phyloP scores from a whole-genome alignment of 352 stramenopile genomes.

The Pythium vanterpoolii region DNA sequence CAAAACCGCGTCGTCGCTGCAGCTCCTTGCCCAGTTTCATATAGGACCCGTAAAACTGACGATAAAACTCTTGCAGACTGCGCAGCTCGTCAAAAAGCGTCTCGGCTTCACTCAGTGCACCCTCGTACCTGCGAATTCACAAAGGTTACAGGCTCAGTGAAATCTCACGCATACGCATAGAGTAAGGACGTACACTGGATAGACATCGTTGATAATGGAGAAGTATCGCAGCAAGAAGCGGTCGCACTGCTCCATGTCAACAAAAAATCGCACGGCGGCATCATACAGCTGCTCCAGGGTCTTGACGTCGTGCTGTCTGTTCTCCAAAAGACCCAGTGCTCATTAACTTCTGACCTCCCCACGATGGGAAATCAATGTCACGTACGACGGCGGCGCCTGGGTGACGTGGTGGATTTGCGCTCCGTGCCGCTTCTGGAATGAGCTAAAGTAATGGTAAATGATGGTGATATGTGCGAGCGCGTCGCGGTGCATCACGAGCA shows the following conservation, averaged over 20 bases:
- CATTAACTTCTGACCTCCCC: no score
- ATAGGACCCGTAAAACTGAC: conserved; percentile 73
- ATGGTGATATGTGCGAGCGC: conserved; percentile 51
- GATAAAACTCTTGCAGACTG: conserved; percentile 81
- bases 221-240: conserved; percentile 75
- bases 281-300: conserved; percentile 43
- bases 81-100: conserved; percentile 74
- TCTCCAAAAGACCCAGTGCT: not conserved
- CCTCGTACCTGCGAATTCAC: conserved; percentile 50
- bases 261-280: conserved; percentile 61
- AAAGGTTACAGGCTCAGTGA: not conserved
- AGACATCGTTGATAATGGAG: conserved; percentile 81
- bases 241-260: conserved; percentile 88
- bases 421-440: conserved; percentile 44
- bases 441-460: conserved; percentile 66
- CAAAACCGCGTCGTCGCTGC: conserved; percentile 48
- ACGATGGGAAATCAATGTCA: conserved; percentile 4
- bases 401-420: conserved; percentile 31
- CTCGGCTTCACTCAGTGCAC: conserved; percentile 60
- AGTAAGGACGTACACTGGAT: conserved; percentile 50
- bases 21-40: conserved; percentile 53
- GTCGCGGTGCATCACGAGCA: conserved; percentile 55
- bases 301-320: conserved; percentile 31
- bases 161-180: no score
- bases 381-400: conserved; percentile 23